A percentile compares a stretch with the other conserved stretches of the same genome.
Conservation (phyloP, 2,329 filamentous ascomycete species). For the Colletotrichum neosansevieriae region DNA sequence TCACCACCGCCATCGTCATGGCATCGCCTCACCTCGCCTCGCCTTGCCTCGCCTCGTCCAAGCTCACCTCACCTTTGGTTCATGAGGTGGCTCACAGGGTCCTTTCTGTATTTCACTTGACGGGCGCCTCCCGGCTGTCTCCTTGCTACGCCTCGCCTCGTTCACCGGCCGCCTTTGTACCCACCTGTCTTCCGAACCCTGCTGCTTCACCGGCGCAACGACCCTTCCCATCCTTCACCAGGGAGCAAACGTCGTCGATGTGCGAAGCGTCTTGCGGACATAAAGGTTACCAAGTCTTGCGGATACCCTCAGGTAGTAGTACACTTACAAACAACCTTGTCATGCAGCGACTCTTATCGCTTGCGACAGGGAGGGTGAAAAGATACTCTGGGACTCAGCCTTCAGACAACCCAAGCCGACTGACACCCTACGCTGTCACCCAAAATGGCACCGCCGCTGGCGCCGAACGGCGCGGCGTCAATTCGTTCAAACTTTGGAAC, state of each 20-base stretch:
- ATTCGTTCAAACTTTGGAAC: neutral
- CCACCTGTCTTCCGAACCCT: conserved; percentile 4
- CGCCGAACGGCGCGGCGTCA: conserved; percentile 8
- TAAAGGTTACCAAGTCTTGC: no score
- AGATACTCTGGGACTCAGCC: neutral
- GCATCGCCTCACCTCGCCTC: neutral
- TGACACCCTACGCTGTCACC: conserved; percentile 22
- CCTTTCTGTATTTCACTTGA: neutral
- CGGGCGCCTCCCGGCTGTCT: neutral
- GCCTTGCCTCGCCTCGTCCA: conserved; percentile 14
- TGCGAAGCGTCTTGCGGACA: no score
- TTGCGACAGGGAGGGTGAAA: no score
- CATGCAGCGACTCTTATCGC: neutral
- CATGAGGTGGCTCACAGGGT: neutral
- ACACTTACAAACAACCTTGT: no score
- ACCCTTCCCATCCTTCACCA: neutral
- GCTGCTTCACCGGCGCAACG: neutral
- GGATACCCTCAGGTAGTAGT: no score
- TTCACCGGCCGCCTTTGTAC: neutral
- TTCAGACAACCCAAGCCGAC: conserved; percentile 22
- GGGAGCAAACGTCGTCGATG: no score
- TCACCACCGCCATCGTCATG: neutral
- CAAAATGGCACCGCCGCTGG: conserved; percentile 8
- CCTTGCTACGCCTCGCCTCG: conserved; percentile 13
- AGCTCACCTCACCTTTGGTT: conserved; percentile 6